These are phyloP conservation scores for Davidsoniella neocaledoniae DNA, from an alignment of 2,329 filamentous ascomycete genomes.

Conservation along the genomic window DNA sequence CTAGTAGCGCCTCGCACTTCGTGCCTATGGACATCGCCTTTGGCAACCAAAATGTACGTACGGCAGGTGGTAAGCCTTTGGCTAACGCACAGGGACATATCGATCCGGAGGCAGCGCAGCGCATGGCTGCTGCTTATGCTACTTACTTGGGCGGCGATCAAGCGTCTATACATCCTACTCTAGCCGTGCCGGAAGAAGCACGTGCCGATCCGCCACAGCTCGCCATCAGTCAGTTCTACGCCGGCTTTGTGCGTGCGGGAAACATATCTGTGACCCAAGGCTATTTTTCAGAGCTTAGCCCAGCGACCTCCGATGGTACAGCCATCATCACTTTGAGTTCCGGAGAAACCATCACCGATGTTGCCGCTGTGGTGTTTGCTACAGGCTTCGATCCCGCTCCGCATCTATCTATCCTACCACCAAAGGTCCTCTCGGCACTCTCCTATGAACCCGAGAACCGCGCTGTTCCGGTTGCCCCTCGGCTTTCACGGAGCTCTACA, in stretches of 20 bases:
- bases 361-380: slow-evolving; percentile 54
- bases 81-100: slow-evolving; percentile 49
- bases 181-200: slow-evolving; percentile 22
- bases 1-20: slow-evolving; percentile 28
- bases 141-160: slow-evolving; percentile 20
- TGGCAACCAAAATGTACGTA: slow-evolving; percentile 51
- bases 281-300: slow-evolving; percentile 20
- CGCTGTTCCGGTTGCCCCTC: slow-evolving; percentile 45
- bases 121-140: slow-evolving; percentile 32
- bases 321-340: slow-evolving; percentile 20
- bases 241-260: slow-evolving; percentile 54
- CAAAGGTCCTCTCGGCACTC: slow-evolving; percentile 36
- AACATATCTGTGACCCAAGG: slow-evolving; percentile 36
- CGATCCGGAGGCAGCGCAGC: slow-evolving; percentile 21
- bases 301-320: slow-evolving; percentile 20
- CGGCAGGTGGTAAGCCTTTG: slow-evolving; percentile 28
- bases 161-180: slow-evolving; percentile 26
- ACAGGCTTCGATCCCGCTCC: slow-evolving; percentile 55
- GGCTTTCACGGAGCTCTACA: slow-evolving; percentile 51
- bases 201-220: slow-evolving; percentile 43
- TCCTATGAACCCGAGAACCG: slow-evolving; percentile 36
- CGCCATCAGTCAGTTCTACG: slow-evolving; percentile 54
- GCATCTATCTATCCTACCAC: slow-evolving; percentile 47
- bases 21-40: slow-evolving; percentile 56
- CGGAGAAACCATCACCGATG: slow-evolving; percentile 28